A percentile compares a stretch with the other conserved stretches of the same genome.
phyloP scores from a whole-genome alignment of 345 rosid genomes.

The Aethionema arabicum region DNA sequence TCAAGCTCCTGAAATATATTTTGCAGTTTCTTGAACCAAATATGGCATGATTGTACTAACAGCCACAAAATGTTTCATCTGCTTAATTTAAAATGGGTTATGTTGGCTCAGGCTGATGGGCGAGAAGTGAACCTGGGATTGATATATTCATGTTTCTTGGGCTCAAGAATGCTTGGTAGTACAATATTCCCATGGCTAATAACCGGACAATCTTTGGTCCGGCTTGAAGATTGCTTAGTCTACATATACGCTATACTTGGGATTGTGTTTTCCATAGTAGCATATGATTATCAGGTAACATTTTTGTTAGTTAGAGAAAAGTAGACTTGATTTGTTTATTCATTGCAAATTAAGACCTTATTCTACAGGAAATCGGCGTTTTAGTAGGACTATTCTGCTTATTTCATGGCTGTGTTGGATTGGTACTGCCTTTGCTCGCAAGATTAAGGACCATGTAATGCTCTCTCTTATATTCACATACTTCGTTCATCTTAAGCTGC shows the following conservation, averaged over 20 bases:
- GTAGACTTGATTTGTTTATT: conserved; percentile 5
- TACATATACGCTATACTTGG: conserved; percentile 62
- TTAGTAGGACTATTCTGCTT: conserved; percentile 71
- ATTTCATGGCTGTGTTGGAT: conserved; percentile 70
- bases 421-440: conserved; percentile 79
- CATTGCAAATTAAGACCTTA: conserved; percentile 18
- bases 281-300: conserved; percentile 95
- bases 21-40: conserved; percentile 16
- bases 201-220: conserved; percentile 57
- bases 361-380: conserved; percentile 76
- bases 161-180: conserved; percentile 96
- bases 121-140: conserved; percentile 82
- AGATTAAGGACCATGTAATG: conserved; percentile 83
- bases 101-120: conserved; percentile 80
- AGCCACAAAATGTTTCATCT: neutral
- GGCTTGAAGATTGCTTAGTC: conserved; percentile 75
- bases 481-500: neutral
- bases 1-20: conserved; percentile 17
- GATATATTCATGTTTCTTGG: conserved; percentile 77
- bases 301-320: neutral
- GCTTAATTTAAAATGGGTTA: neutral
- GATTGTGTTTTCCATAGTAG: conserved; percentile 60
- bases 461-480: conserved; percentile 14
- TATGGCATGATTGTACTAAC: neutral
- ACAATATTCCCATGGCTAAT: conserved; percentile 81